A percentile compares a stretch with the other conserved stretches of the same genome.
Conservation (phyloP, 2,329 filamentous ascomycete species). For the Claviceps cyperi region DNA sequence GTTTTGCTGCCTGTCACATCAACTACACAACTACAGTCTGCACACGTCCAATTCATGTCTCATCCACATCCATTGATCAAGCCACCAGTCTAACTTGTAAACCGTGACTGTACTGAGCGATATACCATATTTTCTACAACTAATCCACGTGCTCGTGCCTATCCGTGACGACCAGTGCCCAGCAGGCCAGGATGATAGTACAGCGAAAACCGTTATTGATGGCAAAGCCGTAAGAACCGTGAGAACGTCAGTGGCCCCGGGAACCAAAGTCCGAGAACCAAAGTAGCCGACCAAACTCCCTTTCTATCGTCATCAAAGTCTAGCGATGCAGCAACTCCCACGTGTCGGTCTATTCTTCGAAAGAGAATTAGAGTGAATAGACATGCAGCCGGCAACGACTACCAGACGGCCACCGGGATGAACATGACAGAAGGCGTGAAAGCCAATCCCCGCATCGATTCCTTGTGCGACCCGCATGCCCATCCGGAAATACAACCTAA, state of each 20-base stretch:
- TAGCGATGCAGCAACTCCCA: constrained; percentile 23
- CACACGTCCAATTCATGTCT: no score
- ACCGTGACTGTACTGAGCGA: not conserved
- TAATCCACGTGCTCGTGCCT: constrained; percentile 6
- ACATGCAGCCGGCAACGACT: constrained; percentile 17
- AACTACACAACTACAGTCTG: no score
- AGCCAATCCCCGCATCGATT: constrained; percentile 2
- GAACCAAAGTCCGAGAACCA: constrained; percentile 10
- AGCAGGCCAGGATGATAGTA: constrained; percentile 4
- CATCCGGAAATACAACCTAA: not conserved
- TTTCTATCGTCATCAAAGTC: constrained; percentile 26
- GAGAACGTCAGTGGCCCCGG: constrained; percentile 15
- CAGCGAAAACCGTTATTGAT: constrained; percentile 19
- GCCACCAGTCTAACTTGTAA: constrained; percentile 1
- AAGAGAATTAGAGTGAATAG: not conserved
- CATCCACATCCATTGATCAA: not conserved
- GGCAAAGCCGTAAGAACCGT: constrained; percentile 16
- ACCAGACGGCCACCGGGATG: constrained; percentile 10
- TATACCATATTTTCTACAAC: constrained; percentile 3
- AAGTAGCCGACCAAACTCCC: constrained; percentile 15
- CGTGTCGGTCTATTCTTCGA: constrained; percentile 18
- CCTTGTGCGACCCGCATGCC: not conserved
- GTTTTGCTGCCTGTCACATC: no score
- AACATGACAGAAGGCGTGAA: not conserved
- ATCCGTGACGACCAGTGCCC: constrained; percentile 5